Percentiles rank a stretch among this genome's conserved stretches.
Conservation (phyloP, 345 rosid species). For the Aquilaria sinensis region DNA sequence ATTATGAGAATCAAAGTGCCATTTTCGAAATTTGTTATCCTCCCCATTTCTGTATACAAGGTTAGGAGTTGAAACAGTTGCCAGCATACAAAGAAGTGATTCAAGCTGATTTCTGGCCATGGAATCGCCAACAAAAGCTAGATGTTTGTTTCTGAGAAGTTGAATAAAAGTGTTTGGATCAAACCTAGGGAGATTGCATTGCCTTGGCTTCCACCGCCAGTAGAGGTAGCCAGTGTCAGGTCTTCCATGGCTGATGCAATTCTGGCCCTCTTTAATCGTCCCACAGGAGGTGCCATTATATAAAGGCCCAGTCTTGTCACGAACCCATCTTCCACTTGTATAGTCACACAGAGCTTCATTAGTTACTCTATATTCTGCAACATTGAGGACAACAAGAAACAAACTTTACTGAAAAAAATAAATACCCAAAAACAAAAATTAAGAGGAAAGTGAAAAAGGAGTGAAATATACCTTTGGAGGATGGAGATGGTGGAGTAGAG, state of each 20-base stretch:
- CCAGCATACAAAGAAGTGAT: constrained; percentile 78
- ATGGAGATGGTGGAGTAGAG: constrained; percentile 14
- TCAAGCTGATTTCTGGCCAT: constrained; percentile 96
- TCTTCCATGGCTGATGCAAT: constrained; percentile 79
- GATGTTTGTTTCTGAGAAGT: constrained; percentile 49
- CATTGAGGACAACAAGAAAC: not conserved
- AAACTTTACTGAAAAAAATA: not conserved
- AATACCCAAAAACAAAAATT: not conserved
- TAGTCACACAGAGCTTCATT: constrained; percentile 55
- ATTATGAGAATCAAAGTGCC: constrained; percentile 65
- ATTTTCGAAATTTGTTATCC: constrained; percentile 68
- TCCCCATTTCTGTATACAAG: constrained; percentile 65
- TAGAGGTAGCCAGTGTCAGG: constrained; percentile 72
- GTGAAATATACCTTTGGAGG: constrained; percentile 20
- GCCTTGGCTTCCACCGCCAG: constrained; percentile 88
- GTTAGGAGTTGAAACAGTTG: constrained; percentile 47
- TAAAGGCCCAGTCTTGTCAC: constrained; percentile 60
- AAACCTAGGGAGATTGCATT: constrained; percentile 78
- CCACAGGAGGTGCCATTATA: constrained; percentile 77
- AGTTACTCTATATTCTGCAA: constrained; percentile 36
- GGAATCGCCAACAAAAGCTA: constrained; percentile 96
- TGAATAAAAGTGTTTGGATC: constrained; percentile 59
- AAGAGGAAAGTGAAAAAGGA: no score
- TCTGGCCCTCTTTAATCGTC: constrained; percentile 82
- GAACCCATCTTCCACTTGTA: constrained; percentile 67